phyloP scores from a whole-genome alignment of 169 alveolate genomes.

The Cyclospora cayetanensis region DNA sequence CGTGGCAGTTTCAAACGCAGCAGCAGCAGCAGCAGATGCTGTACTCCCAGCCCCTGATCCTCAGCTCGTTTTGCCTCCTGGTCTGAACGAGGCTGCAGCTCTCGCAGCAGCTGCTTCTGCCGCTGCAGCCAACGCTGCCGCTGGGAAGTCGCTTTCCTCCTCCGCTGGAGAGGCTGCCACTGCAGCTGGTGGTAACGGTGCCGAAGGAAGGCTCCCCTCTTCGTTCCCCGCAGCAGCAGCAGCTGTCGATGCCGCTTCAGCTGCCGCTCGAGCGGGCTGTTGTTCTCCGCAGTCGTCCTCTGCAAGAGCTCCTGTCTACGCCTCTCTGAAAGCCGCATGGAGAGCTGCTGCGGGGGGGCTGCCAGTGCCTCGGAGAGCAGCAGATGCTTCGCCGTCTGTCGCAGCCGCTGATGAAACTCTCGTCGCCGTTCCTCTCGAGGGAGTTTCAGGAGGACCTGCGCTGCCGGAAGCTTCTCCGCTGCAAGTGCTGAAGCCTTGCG shows the following conservation, averaged over 20 bases:
- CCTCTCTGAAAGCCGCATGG: no score
- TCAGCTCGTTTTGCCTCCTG: not conserved
- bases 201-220: no score
- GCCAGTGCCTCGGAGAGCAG: no score
- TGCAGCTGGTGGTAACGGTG: no score
- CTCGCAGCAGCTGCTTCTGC: not conserved
- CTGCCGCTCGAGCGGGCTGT: not conserved
- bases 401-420: no score
- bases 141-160: not conserved
- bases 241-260: not conserved
- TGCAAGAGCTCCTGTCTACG: no score
- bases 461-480: not conserved
- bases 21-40: not conserved
- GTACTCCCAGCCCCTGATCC: not conserved
- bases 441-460: not conserved
- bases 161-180: not conserved
- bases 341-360: no score
- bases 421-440: no score
- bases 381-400: no score
- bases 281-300: no score
- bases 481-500: not conserved
- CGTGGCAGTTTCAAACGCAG: not conserved
- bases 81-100: no score
- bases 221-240: conserved; percentile 1
- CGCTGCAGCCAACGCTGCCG: not conserved